A percentile compares a stretch with the other conserved stretches of the same genome.
phyloP scores from a whole-genome alignment of 2,329 filamentous ascomycete species.

The Colletotrichum tropicicola region DNA sequence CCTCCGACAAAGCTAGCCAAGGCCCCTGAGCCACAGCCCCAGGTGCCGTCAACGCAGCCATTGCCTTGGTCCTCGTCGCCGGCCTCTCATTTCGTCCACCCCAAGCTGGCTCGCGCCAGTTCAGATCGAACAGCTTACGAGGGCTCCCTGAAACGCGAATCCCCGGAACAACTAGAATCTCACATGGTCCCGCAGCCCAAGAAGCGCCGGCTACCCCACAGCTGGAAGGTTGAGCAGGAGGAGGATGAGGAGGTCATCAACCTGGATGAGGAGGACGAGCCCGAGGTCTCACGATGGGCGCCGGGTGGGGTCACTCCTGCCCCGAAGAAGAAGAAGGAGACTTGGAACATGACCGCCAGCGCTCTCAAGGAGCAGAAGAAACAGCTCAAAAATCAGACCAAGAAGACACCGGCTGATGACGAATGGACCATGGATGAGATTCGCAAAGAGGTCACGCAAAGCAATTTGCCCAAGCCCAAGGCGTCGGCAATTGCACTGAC shows the following conservation, averaged over 20 bases:
- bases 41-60: constrained; percentile 32
- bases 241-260: constrained; percentile 36
- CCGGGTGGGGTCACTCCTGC: constrained; percentile 38
- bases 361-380: constrained; percentile 82
- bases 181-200: constrained; percentile 55
- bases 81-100: constrained; percentile 54
- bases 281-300: constrained; percentile 1
- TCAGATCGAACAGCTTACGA: constrained; percentile 33
- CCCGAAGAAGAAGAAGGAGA: constrained; percentile 44
- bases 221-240: constrained; percentile 37
- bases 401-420: constrained; percentile 53
- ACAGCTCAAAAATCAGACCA: constrained; percentile 72
- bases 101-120: constrained; percentile 33
- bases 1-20: constrained; percentile 38
- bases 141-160: constrained; percentile 52
- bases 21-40: constrained; percentile 23
- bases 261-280: constrained; percentile 43
- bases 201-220: constrained; percentile 72
- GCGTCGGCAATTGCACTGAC: constrained; percentile 75
- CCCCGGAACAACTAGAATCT: constrained; percentile 42
- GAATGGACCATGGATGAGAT: constrained; percentile 54
- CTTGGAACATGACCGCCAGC: constrained; percentile 80
- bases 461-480: constrained; percentile 45
- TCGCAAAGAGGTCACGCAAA: constrained; percentile 47
- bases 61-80: constrained; percentile 81